Evolutionary conservation across 192 early-diverging fungal genomes (phyloP).

Genomic region (Funneliformis geosporum): DNA sequence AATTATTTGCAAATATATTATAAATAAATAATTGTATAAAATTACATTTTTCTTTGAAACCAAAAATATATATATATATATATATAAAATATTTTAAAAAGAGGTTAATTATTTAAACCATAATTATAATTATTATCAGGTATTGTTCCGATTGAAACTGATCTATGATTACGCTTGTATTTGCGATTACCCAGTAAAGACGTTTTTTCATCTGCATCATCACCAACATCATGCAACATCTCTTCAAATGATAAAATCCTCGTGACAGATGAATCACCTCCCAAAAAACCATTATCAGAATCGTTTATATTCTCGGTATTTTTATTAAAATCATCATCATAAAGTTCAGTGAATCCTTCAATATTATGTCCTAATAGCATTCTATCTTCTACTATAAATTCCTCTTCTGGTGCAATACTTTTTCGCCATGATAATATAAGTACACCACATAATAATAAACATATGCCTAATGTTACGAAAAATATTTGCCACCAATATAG

Average conservation of each 20-base stretch:
- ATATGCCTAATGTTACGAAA: slow-evolving; percentile 67
- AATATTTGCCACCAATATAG: slow-evolving; percentile 61
- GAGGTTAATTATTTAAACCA: too few species aligned
- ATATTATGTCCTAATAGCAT: slow-evolving; percentile 9
- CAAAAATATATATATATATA: too few species aligned
- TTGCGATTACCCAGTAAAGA: neutral
- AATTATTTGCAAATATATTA: too few species aligned
- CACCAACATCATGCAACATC: slow-evolving; percentile 11
- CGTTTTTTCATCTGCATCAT: slow-evolving; percentile 20
- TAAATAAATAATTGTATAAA: too few species aligned
- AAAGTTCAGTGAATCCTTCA: slow-evolving; percentile 23
- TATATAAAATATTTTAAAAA: too few species aligned
- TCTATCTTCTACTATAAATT: slow-evolving; percentile 8
- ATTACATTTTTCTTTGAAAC: too few species aligned
- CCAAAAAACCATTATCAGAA: neutral
- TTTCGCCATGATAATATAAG: slow-evolving; percentile 62
- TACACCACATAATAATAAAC: slow-evolving; percentile 65
- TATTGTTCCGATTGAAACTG: slow-evolving; percentile 2
- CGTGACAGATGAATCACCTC: neutral
- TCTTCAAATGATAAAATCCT: neutral
- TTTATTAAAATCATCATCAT: slow-evolving; percentile 2
- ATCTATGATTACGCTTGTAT: neutral
- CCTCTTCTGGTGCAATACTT: slow-evolving; percentile 29
- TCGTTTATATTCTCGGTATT: neutral
- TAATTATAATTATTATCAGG: slow-evolving; percentile 6